Percentiles rank a stretch among this genome's conserved stretches.
These are phyloP conservation scores for Blepharisma stoltei DNA, from an alignment of 73 alveolate species.

Conservation along the genomic window DNA sequence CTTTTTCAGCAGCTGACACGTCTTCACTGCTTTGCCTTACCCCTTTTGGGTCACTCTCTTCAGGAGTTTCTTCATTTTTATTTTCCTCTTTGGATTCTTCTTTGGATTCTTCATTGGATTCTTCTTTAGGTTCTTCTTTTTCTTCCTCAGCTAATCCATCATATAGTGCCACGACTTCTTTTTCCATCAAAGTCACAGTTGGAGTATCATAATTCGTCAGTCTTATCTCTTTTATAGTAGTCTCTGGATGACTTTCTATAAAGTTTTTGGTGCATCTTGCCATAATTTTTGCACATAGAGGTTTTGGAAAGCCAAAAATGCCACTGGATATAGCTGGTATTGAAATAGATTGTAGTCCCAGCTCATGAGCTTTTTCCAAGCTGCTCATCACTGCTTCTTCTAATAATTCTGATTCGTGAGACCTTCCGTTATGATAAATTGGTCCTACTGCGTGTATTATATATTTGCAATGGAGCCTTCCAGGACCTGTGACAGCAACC, in stretches of 20 bases:
- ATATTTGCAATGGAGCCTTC: constrained; percentile 67
- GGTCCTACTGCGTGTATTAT: constrained; percentile 93
- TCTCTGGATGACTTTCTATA: not conserved
- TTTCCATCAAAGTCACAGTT: constrained; percentile 20
- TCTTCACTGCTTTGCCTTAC: too few species aligned
- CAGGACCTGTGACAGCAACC: constrained; percentile 65
- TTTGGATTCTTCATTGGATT: too few species aligned
- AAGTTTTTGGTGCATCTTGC: constrained; percentile 28
- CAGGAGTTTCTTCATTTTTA: too few species aligned
- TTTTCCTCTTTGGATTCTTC: too few species aligned
- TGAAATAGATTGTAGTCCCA: constrained; percentile 34
- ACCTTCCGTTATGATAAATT: constrained; percentile 43
- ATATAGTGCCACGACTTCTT: not conserved
- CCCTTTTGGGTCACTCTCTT: too few species aligned
- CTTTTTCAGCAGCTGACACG: too few species aligned
- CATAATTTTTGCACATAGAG: constrained; percentile 43
- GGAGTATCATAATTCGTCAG: constrained; percentile 29
- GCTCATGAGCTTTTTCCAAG: constrained; percentile 29
- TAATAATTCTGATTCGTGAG: constrained; percentile 23
- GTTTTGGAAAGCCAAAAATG: constrained; percentile 65
- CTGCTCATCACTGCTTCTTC: constrained; percentile 24
- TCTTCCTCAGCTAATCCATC: too few species aligned
- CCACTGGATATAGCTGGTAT: constrained; percentile 79
- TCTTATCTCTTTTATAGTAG: constrained; percentile 10
- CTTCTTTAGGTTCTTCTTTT: too few species aligned